These are phyloP conservation scores for Elongisporangium anandrum DNA, from an alignment of 352 stramenopile species.

Conservation along the genomic window DNA sequence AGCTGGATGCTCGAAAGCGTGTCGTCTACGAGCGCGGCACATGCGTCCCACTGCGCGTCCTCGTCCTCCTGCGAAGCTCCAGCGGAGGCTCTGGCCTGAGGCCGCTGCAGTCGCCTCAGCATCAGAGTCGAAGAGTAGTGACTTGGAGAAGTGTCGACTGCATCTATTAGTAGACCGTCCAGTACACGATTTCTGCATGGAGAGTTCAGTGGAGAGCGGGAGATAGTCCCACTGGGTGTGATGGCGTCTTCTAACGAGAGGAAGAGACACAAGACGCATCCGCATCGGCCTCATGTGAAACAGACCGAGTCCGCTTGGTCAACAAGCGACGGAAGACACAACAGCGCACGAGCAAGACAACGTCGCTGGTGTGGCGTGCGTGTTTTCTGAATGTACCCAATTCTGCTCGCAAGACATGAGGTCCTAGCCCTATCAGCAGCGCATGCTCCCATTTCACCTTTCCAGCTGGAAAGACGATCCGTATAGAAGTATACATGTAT, in stretches of 20 bases:
- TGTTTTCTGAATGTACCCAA: not conserved
- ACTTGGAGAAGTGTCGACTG: no score
- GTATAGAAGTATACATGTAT: not conserved
- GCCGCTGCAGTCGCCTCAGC: not conserved
- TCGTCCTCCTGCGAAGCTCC: conserved; percentile 3
- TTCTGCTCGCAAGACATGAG: not conserved
- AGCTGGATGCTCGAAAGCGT: conserved; percentile 48
- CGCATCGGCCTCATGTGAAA: not conserved
- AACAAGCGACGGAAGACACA: no score
- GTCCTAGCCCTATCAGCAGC: not conserved
- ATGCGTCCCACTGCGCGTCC: conserved; percentile 20
- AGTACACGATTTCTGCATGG: not conserved
- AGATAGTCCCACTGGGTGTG: not conserved
- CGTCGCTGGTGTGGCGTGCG: no score
- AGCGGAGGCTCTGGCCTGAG: not conserved
- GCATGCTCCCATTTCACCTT: no score
- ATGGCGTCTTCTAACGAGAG: not conserved
- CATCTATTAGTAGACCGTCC: not conserved
- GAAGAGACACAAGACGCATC: not conserved
- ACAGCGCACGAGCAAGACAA: no score
- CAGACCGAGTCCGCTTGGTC: no score
- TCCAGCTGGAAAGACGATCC: not conserved
- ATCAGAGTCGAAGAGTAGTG: not conserved
- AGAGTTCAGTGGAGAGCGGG: not conserved
- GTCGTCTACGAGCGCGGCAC: conserved; percentile 39